Base-by-base conservation (phyloP, 768 basidiomycete genomes). In the Boletellus emodensis region DNA sequence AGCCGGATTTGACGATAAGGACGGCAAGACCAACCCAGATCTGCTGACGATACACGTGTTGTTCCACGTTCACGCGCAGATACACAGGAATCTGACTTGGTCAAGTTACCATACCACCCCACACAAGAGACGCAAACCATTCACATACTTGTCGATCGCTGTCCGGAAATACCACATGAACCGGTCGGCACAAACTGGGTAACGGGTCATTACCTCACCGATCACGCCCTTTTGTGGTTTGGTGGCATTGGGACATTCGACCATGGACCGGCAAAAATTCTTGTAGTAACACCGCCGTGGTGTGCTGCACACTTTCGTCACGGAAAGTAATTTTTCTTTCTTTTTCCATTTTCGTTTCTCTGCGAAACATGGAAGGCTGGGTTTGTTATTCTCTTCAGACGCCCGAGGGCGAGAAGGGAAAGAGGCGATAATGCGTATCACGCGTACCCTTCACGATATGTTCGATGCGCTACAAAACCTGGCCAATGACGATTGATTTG, bases 1-100 rank as follows among this genome's bases (percentile, higher is more conserved):
- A 42, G 51, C 49, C 32, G 52, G 45, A 64, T 62, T 62, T 63
- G 63, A 64, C 57, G 62, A 63, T 65, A 63, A 65, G 59, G 52
- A 30, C 36, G 42, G 18, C 7, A 9, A 30, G 30, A 30, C 10
- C 17, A 26, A 37, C 28, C 37, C 37, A 42, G 45, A 64, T 58
- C 37, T 46, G 13, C 32, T 20, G 39, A 33, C 33, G 37, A 35
- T 18, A 59, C 62, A 63, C 54, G 63, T 65, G 57, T 54, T 32
- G 17, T 40, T 42, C 52, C 57, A 59, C 50, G 59, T 46, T 52
- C 40, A 43, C 39, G 7, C 49, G 24, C 38, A 32, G 51, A 40
- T 24, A 32, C 54, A 24, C 49, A 35, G 2, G 30, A 6, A 35
- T 30, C 52, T 36, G 24, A 44, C 39, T 46, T 41, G 47, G 52